phyloP scores from a whole-genome alignment of 176 grass and related monocot genomes.

The Aegilops bicornis region DNA sequence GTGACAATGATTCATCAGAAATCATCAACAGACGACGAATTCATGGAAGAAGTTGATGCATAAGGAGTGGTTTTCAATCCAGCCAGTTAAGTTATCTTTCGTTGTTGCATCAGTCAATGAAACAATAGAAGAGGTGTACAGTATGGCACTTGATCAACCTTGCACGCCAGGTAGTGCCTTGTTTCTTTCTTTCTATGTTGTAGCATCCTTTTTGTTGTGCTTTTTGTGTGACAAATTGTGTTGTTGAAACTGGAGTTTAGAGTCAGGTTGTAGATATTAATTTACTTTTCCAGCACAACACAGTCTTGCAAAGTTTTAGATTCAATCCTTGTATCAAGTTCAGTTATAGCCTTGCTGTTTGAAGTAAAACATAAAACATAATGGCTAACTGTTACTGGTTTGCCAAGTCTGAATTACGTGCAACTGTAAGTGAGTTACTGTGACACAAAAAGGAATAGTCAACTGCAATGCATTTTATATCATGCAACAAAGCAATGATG shows the following conservation, averaged over 20 bases:
- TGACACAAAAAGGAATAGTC: not conserved
- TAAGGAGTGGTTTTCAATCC: not conserved
- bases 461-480: not conserved
- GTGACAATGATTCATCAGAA: not conserved
- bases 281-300: not conserved
- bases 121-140: not conserved
- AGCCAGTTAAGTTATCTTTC: not conserved
- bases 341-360: not conserved
- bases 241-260: not conserved
- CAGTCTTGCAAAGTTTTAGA: not conserved
- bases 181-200: slow-evolving; percentile 7
- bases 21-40: not conserved
- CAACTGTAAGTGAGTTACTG: not conserved
- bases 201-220: not conserved
- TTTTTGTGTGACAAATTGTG: not conserved
- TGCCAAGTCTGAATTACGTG: not conserved
- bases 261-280: not conserved
- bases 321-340: not conserved
- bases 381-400: not conserved
- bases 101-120: not conserved
- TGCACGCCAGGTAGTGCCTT: not conserved
- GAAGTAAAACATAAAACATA: not conserved
- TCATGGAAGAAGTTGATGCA: not conserved
- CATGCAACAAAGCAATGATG: not conserved
- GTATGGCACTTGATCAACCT: not conserved